These are phyloP conservation scores for Massariosphaeria phaeospora DNA, from an alignment of 495 filamentous ascomycete genomes.

Conservation along the genomic window DNA sequence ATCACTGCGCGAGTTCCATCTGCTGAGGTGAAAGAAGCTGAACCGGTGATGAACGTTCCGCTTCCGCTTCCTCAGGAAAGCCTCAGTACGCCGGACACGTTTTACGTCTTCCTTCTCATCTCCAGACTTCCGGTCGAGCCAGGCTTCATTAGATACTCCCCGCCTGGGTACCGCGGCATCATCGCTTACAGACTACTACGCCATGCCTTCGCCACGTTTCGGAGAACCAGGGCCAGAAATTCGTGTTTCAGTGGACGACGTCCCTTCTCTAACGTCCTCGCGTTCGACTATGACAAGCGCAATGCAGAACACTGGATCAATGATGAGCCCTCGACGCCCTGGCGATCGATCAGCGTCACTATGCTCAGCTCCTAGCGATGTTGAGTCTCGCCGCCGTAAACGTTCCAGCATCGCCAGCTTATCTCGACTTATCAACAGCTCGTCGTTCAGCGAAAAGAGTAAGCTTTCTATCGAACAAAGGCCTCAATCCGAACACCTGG, in stretches of 20 bases:
- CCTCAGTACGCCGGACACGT: constrained; percentile 39
- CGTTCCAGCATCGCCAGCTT: constrained; percentile 80
- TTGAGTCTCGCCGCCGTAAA: constrained; percentile 59
- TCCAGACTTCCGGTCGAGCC: constrained; percentile 39
- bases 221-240: constrained; percentile 60
- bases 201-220: constrained; percentile 55
- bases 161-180: constrained; percentile 68
- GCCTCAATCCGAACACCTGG: constrained; percentile 47
- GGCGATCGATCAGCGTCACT: constrained; percentile 63
- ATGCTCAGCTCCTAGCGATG: constrained; percentile 45
- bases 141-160: constrained; percentile 54
- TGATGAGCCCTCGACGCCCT: constrained; percentile 43
- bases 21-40: constrained; percentile 43
- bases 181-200: constrained; percentile 63
- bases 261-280: constrained; percentile 81
- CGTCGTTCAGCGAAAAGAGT: constrained; percentile 70
- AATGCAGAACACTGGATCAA: constrained; percentile 49
- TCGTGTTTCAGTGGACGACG: constrained; percentile 76
- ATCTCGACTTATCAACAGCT: constrained; percentile 69
- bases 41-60: constrained; percentile 35
- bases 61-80: constrained; percentile 32
- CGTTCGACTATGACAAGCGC: constrained; percentile 77
- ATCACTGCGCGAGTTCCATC: constrained; percentile 47
- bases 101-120: constrained; percentile 49
- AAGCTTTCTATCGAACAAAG: constrained; percentile 74